Evolutionary conservation across 2,329 filamentous ascomycete species (phyloP).

Genomic region (Colletotrichum sojae): DNA sequence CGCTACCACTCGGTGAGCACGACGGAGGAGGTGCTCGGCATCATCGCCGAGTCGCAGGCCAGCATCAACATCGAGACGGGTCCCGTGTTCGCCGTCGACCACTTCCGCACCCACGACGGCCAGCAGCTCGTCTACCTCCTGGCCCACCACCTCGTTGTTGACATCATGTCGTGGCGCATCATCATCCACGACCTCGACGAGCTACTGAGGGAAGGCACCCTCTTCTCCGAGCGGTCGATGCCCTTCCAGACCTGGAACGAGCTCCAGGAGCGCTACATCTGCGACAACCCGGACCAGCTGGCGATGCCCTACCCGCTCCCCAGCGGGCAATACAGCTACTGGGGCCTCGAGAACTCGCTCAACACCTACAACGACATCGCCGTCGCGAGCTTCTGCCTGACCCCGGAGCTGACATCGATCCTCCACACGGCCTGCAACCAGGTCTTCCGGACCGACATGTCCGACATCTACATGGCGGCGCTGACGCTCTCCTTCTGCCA

Average conservation of each 20-base stretch:
- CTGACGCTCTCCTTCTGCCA: constrained; percentile 69
- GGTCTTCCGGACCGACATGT: constrained; percentile 65
- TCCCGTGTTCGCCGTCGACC: constrained; percentile 65
- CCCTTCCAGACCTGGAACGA: constrained; percentile 66
- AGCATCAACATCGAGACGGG: constrained; percentile 64
- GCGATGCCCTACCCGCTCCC: constrained; percentile 57
- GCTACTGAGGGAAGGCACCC: constrained; percentile 59
- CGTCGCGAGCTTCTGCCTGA: constrained; percentile 59
- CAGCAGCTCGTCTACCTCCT: constrained; percentile 64
- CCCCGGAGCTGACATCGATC: constrained; percentile 57
- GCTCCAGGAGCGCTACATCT: constrained; percentile 57
- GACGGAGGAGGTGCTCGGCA: constrained; percentile 57
- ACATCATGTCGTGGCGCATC: constrained; percentile 65
- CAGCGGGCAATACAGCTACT: constrained; percentile 61
- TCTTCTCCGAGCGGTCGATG: constrained; percentile 60
- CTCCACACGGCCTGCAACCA: constrained; percentile 60
- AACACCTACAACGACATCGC: constrained; percentile 63
- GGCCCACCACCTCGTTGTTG: constrained; percentile 67
- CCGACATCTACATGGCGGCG: constrained; percentile 68
- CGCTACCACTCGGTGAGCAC: constrained; percentile 57
- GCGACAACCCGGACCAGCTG: constrained; percentile 45
- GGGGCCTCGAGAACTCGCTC: constrained; percentile 58
- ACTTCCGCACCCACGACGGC: constrained; percentile 61
- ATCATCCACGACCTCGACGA: constrained; percentile 66
- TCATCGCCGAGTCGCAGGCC: constrained; percentile 58